Conservation (phyloP, 73 alveolate species). For the Tetrahymena malaccensis region DNA sequence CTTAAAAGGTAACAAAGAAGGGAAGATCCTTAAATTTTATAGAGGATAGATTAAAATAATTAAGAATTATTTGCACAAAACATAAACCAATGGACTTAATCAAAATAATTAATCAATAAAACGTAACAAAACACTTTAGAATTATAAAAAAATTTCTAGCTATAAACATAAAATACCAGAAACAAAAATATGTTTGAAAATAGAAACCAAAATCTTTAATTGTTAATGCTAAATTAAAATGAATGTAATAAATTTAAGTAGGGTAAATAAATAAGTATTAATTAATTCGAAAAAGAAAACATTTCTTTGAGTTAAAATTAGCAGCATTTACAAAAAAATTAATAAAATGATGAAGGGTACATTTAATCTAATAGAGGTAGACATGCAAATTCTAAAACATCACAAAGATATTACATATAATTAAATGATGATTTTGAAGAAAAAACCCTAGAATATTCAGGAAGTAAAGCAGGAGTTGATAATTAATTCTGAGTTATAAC, state of each 20-base stretch:
- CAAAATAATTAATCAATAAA: neutral
- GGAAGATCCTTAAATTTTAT: neutral
- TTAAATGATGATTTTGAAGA: neutral
- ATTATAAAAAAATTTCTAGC: neutral
- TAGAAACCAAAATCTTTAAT: no score
- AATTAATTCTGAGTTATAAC: neutral
- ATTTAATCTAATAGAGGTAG: neutral
- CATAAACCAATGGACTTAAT: neutral
- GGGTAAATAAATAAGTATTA: no score
- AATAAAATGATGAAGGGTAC: neutral
- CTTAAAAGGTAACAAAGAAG: neutral
- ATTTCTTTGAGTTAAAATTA: neutral
- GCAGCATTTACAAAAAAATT: neutral
- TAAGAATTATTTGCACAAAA: neutral
- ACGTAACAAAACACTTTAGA: neutral
- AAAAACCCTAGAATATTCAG: neutral
- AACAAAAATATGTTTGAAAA: no score
- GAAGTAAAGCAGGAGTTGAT: neutral
- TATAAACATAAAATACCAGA: neutral
- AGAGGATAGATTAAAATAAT: neutral
- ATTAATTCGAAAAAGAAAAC: neutral
- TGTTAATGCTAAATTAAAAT: no score
- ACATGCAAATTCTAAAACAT: neutral
- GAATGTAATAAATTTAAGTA: neutral
- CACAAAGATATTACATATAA: neutral